Conservation (phyloP, 345 rosid species). For the Fremontodendron californicum region DNA sequence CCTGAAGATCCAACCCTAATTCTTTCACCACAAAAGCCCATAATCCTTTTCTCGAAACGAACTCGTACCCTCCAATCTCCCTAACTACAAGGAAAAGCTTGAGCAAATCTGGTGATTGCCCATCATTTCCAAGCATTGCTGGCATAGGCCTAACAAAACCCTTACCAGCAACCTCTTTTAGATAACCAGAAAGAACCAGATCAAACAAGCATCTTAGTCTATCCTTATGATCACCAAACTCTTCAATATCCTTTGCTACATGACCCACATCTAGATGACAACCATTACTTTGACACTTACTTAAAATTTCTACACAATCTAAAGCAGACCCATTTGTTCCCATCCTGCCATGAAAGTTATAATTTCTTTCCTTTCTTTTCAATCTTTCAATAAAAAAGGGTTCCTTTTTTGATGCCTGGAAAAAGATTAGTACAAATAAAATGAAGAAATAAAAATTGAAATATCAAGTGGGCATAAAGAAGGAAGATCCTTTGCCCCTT, state of each 20-base stretch:
- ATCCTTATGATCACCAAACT: constrained; percentile 27
- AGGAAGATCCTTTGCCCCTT: constrained; percentile 4
- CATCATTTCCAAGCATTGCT: constrained; percentile 48
- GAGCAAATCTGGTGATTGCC: constrained; percentile 51
- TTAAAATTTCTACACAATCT: constrained; percentile 20
- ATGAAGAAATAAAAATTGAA: not conserved
- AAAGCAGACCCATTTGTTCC: constrained; percentile 34
- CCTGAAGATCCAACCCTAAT: constrained; percentile 38
- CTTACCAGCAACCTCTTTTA: constrained; percentile 33
- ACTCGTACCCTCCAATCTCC: constrained; percentile 53
- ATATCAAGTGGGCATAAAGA: not conserved
- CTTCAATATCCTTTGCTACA: constrained; percentile 17
- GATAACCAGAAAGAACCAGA: constrained; percentile 43
- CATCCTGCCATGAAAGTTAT: constrained; percentile 51
- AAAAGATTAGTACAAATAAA: not conserved
- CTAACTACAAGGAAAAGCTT: constrained; percentile 53
- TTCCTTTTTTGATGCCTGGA: not conserved
- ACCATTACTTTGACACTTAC: constrained; percentile 12
- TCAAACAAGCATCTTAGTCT: constrained; percentile 44
- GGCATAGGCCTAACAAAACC: constrained; percentile 49
- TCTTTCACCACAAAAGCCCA: constrained; percentile 52
- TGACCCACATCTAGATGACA: constrained; percentile 19
- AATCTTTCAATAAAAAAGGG: not conserved
- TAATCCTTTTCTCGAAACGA: constrained; percentile 42
- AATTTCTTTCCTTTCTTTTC: not conserved